Evolutionary conservation across 148 eudicot genomes (phyloP).

Genomic region (Camellia lanceoleosa): DNA sequence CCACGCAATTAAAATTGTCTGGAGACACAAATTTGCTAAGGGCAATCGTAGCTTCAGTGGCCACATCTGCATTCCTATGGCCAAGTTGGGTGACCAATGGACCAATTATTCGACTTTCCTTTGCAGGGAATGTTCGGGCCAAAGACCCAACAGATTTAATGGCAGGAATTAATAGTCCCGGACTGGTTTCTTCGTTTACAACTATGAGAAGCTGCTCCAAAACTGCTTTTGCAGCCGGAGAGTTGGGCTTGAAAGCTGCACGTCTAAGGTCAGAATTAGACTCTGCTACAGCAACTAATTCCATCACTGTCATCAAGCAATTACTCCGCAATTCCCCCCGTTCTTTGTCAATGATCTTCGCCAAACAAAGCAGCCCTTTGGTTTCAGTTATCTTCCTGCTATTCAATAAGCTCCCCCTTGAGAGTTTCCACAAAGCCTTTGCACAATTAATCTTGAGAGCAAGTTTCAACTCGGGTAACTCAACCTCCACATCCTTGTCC

Average conservation of each 20-base stretch:
- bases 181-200: constrained; percentile 44
- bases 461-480: constrained; percentile 49
- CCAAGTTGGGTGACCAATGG: constrained; percentile 59
- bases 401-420: constrained; percentile 51
- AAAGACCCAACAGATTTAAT: constrained; percentile 66
- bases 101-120: constrained; percentile 57
- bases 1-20: constrained; percentile 57
- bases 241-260: constrained; percentile 66
- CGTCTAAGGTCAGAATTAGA: constrained; percentile 55
- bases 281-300: constrained; percentile 72
- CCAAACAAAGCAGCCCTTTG: constrained; percentile 65
- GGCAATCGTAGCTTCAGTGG: constrained; percentile 60
- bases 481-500: constrained; percentile 51
- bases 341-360: constrained; percentile 67
- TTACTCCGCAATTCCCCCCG: constrained; percentile 49
- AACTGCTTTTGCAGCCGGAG: constrained; percentile 60
- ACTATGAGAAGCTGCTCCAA: constrained; percentile 68
- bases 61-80: constrained; percentile 39
- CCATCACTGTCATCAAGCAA: constrained; percentile 71
- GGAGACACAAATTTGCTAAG: constrained; percentile 56
- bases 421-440: constrained; percentile 58
- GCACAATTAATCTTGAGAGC: constrained; percentile 55
- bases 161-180: constrained; percentile 41
- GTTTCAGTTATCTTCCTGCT: constrained; percentile 79
- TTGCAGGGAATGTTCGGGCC: constrained; percentile 64